Base-by-base conservation (phyloP, 148 eudicot species). In the Pharnaceum exiguum region DNA sequence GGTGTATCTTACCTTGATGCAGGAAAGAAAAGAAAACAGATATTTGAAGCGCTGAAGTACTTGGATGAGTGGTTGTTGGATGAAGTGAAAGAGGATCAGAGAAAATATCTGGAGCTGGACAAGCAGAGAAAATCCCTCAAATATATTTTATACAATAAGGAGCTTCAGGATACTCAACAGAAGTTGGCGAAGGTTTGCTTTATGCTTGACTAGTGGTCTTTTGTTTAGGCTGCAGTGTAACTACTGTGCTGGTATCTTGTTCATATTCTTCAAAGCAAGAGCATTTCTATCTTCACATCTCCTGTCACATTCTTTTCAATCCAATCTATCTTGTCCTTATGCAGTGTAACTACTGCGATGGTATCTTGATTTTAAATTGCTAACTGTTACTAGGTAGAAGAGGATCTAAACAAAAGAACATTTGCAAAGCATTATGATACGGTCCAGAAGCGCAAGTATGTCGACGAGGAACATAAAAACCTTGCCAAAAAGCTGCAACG, bases 11-110 rank as follows among this genome's bases (percentile, higher is more conserved):
- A 25, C 51, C 11, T 36, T 16, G 16, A 44, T 47, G 37, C 75
- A 93, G 99, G 95, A 48, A 94, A 86, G 55, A 94, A 89, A 80
- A 73, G 95, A 73, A 89, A 73, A 61, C 99, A 89, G 76, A 94
- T 94, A 59, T 83, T 89, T 73, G 95, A 94, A 80, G 99, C 89
- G 50, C 96, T 94, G 54, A 86, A 94, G 72, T 94, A 89, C 68
- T 76, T 94, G 85, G 96, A 94, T 67, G 99, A 94, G 75, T 82
- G 99, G 73, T 71, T 94, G 63, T 75, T 94, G 58, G 99, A 94
- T 68, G 96, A 83, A 72, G 99, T 89, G 72, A 94, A 89, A 73
- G 95, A 90, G 70, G 99, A 94, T 72, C 62, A 89, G 65, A 81
- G 73, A 71, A 81, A 82, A 59, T 94, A 94, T 80, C 99, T 89